Conservation (phyloP, 257 asterid genomes). For the Haberlea rhodopensis region DNA sequence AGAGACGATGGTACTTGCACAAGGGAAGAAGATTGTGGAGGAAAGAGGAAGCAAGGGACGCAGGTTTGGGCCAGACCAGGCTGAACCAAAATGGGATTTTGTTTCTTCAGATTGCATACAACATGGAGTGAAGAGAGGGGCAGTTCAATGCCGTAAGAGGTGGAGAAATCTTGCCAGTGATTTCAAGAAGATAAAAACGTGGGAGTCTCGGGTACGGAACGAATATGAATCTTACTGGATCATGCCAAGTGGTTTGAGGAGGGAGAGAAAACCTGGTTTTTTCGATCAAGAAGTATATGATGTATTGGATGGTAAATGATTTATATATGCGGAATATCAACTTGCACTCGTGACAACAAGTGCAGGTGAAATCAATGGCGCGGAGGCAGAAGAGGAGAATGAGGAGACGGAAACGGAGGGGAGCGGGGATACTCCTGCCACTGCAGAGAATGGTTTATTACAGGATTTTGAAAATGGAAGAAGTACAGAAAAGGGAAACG, state of each 20-base stretch:
- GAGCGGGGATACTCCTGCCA: constrained; percentile 19
- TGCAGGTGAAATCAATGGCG: constrained; percentile 31
- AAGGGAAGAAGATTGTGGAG: constrained; percentile 65
- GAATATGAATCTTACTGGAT: constrained; percentile 56
- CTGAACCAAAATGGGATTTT: constrained; percentile 66
- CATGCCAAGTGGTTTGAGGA: constrained; percentile 63
- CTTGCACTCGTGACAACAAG: constrained; percentile 42
- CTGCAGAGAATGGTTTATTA: constrained; percentile 17
- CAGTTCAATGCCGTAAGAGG: constrained; percentile 75
- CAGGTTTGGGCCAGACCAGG: constrained; percentile 37
- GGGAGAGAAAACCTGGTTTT: constrained; percentile 55
- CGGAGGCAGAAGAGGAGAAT: constrained; percentile 37
- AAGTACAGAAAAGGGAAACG: constrained; percentile 27
- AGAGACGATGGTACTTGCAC: constrained; percentile 66
- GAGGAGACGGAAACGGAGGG: constrained; percentile 39
- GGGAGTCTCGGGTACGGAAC: constrained; percentile 40
- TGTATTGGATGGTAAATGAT: constrained; percentile 52
- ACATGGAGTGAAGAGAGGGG: constrained; percentile 57
- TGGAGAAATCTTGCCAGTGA: constrained; percentile 84
- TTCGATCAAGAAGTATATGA: constrained; percentile 58
- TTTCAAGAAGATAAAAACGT: constrained; percentile 67
- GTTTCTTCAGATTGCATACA: constrained; percentile 65
- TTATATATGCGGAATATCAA: constrained; percentile 25
- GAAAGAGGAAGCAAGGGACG: constrained; percentile 47
- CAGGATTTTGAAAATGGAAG: constrained; percentile 26